These are phyloP conservation scores for Prunus mume DNA, from an alignment of 306 rosid genomes.

Conservation along the genomic window DNA sequence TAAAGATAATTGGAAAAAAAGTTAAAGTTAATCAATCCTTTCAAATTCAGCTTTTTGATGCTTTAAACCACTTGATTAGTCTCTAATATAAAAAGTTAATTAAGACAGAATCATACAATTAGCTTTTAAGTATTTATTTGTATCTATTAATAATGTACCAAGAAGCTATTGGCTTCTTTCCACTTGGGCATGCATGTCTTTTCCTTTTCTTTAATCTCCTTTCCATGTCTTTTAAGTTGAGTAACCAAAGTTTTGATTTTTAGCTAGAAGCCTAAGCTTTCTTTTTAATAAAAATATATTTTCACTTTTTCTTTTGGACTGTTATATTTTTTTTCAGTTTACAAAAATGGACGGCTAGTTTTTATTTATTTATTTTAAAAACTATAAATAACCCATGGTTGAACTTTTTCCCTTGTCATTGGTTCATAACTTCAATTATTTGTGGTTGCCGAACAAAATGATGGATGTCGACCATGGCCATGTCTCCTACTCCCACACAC, in stretches of 20 bases:
- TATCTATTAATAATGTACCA: too few species aligned
- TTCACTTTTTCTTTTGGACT: neutral
- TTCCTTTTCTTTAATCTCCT: neutral
- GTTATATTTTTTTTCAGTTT: neutral
- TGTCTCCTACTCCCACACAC: constrained; percentile 43
- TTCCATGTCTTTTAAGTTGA: neutral
- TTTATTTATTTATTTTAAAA: neutral
- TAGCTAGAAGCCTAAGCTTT: neutral
- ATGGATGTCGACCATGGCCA: constrained; percentile 31
- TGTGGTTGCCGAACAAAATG: constrained; percentile 40
- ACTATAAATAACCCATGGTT: neutral
- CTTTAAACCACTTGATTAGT: neutral
- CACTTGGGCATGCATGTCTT: neutral
- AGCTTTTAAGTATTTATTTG: too few species aligned
- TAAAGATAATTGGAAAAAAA: neutral
- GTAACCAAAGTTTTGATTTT: neutral
- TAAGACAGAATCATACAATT: neutral
- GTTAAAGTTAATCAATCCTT: neutral
- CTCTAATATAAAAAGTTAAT: neutral
- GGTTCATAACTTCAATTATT: constrained; percentile 56
- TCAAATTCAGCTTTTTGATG: constrained; percentile 18
- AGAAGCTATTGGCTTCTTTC: constrained; percentile 1
- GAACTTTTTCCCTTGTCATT: constrained; percentile 26
- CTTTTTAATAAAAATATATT: neutral
- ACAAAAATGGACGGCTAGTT: neutral